Base-by-base conservation (phyloP, 2,329 filamentous ascomycete genomes). In the Daldinia sp. region DNA sequence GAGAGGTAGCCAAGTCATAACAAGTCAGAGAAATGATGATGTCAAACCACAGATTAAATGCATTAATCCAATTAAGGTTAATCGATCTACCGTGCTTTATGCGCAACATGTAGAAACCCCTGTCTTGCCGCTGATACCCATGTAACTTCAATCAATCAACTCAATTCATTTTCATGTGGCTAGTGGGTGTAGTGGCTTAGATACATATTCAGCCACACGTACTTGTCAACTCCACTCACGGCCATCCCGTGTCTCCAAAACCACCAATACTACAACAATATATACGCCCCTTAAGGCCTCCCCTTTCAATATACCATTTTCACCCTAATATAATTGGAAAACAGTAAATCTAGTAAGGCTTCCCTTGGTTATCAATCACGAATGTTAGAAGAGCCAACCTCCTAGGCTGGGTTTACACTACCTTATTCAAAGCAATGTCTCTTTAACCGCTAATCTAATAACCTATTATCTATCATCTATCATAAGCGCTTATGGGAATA, bases 1-100 rank as follows among this genome's bases (percentile, higher is more conserved):
- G 48, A 63, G 58, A 67, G 64, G 67, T 12, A 68, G 42, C 62
- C 66, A 65, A 65, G 64, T 54, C 55, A 28, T 60, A 23, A 23
- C 23, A 64, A 48, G 56, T 63, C 55, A 66, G 58, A 64, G 48
- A 41, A 65, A 23, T 65, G 58, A 69, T 71, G 69, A 71, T 61
- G 69, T 71, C 69, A 71, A 54, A 55, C 18, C 9, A 26, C 61
- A 53, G 37, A 35, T 46, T 60, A 28, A 63, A 66, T 64, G 62
- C 68, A 68, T 50, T 59, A 59, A 55, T 39, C 42, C 51, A 56
- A 41, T 58, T 63, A 63, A 63, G 62, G 50, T 70, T 67, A 67
- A 67, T 54, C 44, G 59, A 66, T 63, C 63, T 69, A 50, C 59
- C 63, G 46, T 42, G 46, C 41, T 63, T 67, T 51, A 57, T 57